These are phyloP conservation scores for Pseudozyma thailandica DNA, from an alignment of 1,284 basidiomycete species.

Conservation along the genomic window DNA sequence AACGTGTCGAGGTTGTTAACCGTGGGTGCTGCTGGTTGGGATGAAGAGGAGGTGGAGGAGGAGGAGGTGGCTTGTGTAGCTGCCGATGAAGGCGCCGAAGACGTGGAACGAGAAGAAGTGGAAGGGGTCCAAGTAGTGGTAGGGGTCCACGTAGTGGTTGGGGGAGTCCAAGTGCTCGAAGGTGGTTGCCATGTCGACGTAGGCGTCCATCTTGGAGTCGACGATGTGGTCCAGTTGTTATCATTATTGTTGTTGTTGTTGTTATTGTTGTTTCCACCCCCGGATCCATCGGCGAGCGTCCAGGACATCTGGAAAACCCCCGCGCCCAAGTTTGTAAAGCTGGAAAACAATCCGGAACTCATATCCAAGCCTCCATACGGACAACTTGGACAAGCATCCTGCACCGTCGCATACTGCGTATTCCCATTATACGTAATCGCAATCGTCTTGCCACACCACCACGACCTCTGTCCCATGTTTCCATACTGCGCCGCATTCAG, in stretches of 20 bases:
- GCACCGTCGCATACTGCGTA: constrained; percentile 74
- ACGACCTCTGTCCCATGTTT: constrained; percentile 22
- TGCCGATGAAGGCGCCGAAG: constrained; percentile 1
- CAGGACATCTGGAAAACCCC: constrained; percentile 59
- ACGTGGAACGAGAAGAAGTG: background rate
- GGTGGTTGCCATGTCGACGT: constrained; percentile 23
- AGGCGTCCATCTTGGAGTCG: constrained; percentile 11
- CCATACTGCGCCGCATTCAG: constrained; percentile 53
- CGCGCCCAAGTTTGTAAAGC: constrained; percentile 31
- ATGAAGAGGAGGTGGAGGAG: background rate
- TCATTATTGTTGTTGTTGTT: constrained; percentile 9
- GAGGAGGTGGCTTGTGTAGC: background rate
- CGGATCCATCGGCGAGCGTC: constrained; percentile 29
- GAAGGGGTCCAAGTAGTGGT: constrained; percentile 7
- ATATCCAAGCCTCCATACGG: constrained; percentile 80
- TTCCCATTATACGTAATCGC: constrained; percentile 73
- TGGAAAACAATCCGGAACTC: constrained; percentile 77
- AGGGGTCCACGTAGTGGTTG: constrained; percentile 4
- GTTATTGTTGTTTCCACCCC: constrained; percentile 12
- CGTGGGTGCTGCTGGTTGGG: background rate
- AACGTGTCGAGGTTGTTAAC: constrained; percentile 40
- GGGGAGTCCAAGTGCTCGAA: constrained; percentile 9
- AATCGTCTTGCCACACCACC: constrained; percentile 74
- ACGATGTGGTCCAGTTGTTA: constrained; percentile 10
- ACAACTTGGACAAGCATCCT: constrained; percentile 80